phyloP scores from a whole-genome alignment of 2,329 filamentous ascomycete genomes.

The Ophiostoma piceae region DNA sequence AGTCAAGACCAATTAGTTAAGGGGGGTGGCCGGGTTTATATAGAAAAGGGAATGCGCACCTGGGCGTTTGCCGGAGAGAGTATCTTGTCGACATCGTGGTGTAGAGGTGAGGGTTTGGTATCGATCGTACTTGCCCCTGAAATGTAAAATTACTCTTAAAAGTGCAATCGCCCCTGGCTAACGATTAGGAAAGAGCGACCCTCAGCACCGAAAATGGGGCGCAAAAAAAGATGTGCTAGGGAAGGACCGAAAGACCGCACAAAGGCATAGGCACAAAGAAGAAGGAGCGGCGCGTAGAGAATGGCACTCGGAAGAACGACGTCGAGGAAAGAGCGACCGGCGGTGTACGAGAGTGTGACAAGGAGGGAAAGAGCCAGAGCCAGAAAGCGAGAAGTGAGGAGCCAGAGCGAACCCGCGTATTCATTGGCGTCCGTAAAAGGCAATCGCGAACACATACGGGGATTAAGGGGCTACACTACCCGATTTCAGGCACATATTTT shows the following conservation, averaged over 20 bases:
- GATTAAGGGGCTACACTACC: neutral
- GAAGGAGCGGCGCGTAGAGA: constrained; percentile 9
- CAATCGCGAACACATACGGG: neutral
- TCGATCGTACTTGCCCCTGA: constrained; percentile 14
- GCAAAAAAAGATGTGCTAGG: neutral
- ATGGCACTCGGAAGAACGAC: constrained; percentile 9
- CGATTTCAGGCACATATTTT: constrained; percentile 8
- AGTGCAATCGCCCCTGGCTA: constrained; percentile 9
- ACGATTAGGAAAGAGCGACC: constrained; percentile 14
- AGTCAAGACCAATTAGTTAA: neutral
- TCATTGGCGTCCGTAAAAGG: neutral
- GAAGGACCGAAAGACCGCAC: neutral
- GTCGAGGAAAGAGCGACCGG: constrained; percentile 16
- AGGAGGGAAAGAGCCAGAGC: neutral
- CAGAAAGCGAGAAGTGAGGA: neutral
- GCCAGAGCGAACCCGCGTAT: neutral
- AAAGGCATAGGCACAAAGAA: constrained; percentile 16
- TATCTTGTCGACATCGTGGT: constrained; percentile 33
- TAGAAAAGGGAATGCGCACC: constrained; percentile 28
- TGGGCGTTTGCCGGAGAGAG: constrained; percentile 34
- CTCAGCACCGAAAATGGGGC: neutral
- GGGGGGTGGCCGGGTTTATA: neutral
- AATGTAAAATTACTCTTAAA: constrained; percentile 13
- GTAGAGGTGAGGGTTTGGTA: neutral
- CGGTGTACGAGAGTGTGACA: neutral